Evolutionary conservation across 2,329 filamentous ascomycete genomes (phyloP), one percentile per base, ranked within the genome.

Genomic region (Aspergillus sp.): DNA sequence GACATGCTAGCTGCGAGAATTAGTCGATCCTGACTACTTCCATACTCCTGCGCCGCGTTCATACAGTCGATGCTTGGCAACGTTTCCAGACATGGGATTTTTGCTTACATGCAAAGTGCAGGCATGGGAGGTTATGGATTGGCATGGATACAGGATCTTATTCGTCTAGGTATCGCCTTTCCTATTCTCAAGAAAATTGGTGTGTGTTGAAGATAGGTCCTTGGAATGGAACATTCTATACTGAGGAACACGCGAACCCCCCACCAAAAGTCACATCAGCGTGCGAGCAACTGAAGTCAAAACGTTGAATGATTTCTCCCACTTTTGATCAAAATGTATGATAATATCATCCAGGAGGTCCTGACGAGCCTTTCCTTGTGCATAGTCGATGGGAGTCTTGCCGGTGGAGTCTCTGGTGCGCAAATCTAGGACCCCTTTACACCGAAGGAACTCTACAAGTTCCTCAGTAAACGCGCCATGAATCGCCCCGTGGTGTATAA

Each of bases 331-430:
- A 49, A 31, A 14, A 34, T 41, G 23, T 17, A 42, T 16, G 21
- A 49, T 20, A 4, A 11, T 31, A 44, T 49, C 17, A 14, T 50
- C 34, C 34, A 34, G 7, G 41, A 49, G 38, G 53, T 50, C 9
- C 34, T 29, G 11, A 55, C 25, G 11, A 48, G 29, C 25, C 40
- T 53, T 43, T 47, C 57, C 52, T 53, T 56, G 45, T 7, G 54
- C 52, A 29, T 58, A 60, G n/a, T 60, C 38, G 41, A 60, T 52
- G 14, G 56, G 52, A n/a, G 52, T 58, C 49, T 58, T 58, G 45
- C 36, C 40, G 10, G n/a, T 3, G 6, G 40, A 54, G 45, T 60
- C 54, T 44, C 16, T 57, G 21, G 20, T 45, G 14, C 42, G 17
- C n/a, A 54, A 14, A 25, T 54, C 20, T 14, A 58, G 44, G 19